Evolutionary conservation across 306 rosid genomes (phyloP).

Genomic region (Gastrolobium villosum): DNA sequence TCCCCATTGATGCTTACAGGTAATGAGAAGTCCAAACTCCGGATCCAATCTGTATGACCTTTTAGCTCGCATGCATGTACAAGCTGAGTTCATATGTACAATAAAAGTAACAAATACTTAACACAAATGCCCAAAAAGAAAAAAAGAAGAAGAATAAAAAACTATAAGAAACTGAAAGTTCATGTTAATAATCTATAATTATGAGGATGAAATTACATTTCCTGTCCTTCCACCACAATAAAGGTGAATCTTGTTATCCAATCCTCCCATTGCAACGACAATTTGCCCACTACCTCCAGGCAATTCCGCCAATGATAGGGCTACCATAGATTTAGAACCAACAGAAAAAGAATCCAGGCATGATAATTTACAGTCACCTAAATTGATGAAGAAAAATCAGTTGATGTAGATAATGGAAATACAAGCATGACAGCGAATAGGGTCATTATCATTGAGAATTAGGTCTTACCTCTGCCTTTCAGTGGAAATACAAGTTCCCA

Average conservation of each 20-base stretch:
- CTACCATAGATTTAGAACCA: slow-evolving; percentile 90
- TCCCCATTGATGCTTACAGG: slow-evolving; percentile 66
- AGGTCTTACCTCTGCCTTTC: slow-evolving; percentile 62
- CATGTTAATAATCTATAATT: slow-evolving; percentile 20
- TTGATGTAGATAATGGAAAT: not conserved
- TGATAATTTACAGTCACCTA: slow-evolving; percentile 78
- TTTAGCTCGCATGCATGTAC: slow-evolving; percentile 83
- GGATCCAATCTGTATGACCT: slow-evolving; percentile 98
- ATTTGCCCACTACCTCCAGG: slow-evolving; percentile 77
- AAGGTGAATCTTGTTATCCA: slow-evolving; percentile 95
- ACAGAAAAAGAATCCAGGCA: slow-evolving; percentile 73
- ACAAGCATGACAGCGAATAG: slow-evolving; percentile 16
- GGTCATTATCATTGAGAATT: slow-evolving; percentile 10
- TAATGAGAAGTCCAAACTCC: slow-evolving; percentile 93
- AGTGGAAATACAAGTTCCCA: slow-evolving; percentile 82
- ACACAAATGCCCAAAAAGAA: not conserved
- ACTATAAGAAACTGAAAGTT: slow-evolving; percentile 30
- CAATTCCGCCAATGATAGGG: slow-evolving; percentile 82
- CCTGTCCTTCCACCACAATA: slow-evolving; percentile 82
- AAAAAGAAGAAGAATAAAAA: not conserved
- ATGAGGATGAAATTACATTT: slow-evolving; percentile 62
- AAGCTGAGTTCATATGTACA: slow-evolving; percentile 63
- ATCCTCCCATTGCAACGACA: slow-evolving; percentile 94
- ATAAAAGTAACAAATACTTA: slow-evolving; percentile 29
- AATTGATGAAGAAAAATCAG: slow-evolving; percentile 40